Base-by-base conservation (phyloP, 2,329 filamentous ascomycete genomes). In the Grosmannia penicillata region DNA sequence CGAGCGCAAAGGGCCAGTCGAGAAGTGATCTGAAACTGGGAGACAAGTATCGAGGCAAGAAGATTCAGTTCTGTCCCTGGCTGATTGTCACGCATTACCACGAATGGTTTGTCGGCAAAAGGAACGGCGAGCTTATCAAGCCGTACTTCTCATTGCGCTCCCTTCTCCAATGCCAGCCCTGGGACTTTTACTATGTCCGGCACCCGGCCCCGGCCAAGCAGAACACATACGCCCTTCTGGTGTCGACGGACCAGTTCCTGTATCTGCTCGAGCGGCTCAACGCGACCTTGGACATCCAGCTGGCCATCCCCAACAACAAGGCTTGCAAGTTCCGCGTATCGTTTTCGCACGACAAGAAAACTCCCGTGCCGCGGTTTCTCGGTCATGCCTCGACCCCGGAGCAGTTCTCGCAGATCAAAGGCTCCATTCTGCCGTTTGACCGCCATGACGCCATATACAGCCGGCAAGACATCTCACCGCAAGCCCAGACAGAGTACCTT, bases 141-240 rank as follows among this genome's bases (percentile, higher is more conserved):
- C 57, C 60, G 0, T 68, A 71, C 54, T 84, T 83, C 48, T 62
- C 70, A 25, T 50, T 53, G 4, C 63, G 70, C 26, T 55, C 54
- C 3, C 68, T 83, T 36, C 63, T 81, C 45, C 72, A 70, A 48
- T 57, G 62, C 3, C 67, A 73, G 42, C 51, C 61, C 10, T 94
- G 86, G 86, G 76, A 89, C 45, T 60, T 93, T 39, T 85, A 78
- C 56, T 86, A 82, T 53, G 51, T 85, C 26, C 65, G 75, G 51
- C 61, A 71, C 34, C 69, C 72, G 0, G 45, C 51, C 14, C 54
- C 60, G 4, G 47, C 60, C 8, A 56, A 61, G 13, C 54, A 61
- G 23, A 66, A 66, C 36, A 21, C 17, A 5, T 72, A 77, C 2
- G 60, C 80, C 21, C 56, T 89, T 19, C 66, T 94, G 26, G 70